Evolutionary conservation across 225 moss, liverwort and hornwort species (phyloP), one percentile per base, ranked within the genome.

Genomic region (Bryum argenteum): DNA sequence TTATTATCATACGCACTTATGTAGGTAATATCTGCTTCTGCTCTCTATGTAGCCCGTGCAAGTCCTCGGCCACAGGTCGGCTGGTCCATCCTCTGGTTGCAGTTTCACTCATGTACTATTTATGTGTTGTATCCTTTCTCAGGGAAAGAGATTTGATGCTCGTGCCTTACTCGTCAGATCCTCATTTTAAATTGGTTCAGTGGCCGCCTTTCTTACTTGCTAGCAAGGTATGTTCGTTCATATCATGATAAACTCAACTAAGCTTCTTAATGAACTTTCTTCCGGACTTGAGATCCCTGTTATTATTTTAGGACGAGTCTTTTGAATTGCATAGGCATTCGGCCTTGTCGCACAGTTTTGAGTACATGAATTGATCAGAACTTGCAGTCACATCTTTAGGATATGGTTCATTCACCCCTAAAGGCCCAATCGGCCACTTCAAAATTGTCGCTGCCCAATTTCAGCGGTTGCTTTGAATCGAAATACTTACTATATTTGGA

Each of bases 121-220:
- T 37, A 54, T 66, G 12, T 7, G 26, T 47, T 69, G 12, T 11
- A 1, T 50, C n/a, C 8, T 72, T 6, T 61, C 66, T 10, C 84
- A 96, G 96, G 82, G 96, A 96, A 42, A 90, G 73, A 66, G 93
- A 96, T 81, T 87, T 96, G 65, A 96, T 96, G 96, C 96, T 96
- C 40, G 96, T 96, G 4, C 93, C 96, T 0, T 96, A 96, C 67
- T 96, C 96, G 9, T 96, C 92, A 53, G 96, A 87, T 60, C 77
- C 79, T 74, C 79, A 91, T 45, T 88, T 96, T 9, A 84, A 88
- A 52, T 67, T 96, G 65, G 96, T 96, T 0, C 96, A 96, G 53
- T 96, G 96, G 96, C 96, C 96, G 13, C 96, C 96, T 61, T 96
- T 96, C 58, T 60, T 96, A 51, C 91, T 96, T 75, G 96, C 96